Evolutionary conservation across 2,329 filamentous ascomycete species (phyloP).

Genomic region (Balansia obtecta): DNA sequence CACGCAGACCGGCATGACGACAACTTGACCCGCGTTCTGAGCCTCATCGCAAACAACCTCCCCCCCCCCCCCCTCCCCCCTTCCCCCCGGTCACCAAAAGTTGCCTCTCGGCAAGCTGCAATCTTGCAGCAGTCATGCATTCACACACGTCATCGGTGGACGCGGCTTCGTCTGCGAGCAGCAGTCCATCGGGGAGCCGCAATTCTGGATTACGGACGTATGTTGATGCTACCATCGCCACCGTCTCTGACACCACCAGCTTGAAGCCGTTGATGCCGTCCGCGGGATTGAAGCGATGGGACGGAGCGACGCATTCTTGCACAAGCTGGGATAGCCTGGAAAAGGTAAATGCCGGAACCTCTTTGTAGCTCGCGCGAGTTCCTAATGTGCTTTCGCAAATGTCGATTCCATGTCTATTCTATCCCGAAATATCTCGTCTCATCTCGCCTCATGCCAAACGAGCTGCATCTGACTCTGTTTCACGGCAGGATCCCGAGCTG

Average conservation of each 20-base stretch:
- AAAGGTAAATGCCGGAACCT: constrained; percentile 5
- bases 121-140: background rate
- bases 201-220: background rate
- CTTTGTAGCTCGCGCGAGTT: background rate
- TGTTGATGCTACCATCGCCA: constrained; percentile 1
- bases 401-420: no score
- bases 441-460: background rate
- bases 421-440: background rate
- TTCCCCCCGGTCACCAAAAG: no score
- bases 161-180: background rate
- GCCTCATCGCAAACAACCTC: background rate
- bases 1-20: background rate
- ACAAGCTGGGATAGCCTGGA: constrained; percentile 5
- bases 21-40: background rate
- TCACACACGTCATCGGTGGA: background rate
- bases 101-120: background rate
- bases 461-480: background rate
- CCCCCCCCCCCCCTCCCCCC: no score
- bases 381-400: background rate
- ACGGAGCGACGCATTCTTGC: constrained; percentile 5
- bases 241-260: background rate
- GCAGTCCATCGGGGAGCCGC: background rate
- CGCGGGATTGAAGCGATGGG: constrained; percentile 7
- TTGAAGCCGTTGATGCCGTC: background rate
- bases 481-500: constrained; percentile 53